Base-by-base conservation (phyloP, 192 early-diverging fungal species). In the Backusella parvicylindrica region DNA sequence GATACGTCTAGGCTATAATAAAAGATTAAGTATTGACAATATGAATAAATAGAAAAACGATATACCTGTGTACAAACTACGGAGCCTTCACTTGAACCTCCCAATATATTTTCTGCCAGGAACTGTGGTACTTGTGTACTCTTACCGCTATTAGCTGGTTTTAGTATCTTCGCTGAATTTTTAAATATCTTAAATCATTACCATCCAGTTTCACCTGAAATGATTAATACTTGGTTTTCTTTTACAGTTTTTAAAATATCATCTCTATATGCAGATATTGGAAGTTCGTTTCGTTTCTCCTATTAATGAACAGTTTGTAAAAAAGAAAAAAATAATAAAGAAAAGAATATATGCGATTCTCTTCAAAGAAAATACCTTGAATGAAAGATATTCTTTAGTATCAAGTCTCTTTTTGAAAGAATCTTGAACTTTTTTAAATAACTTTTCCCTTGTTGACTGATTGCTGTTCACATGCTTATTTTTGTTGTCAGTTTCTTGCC, bases 61-160 rank as follows among this genome's bases (percentile, higher is more conserved):
- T 79, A 64, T 47, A 90, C 88, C 84, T 94, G 92, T 7, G 86
- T 89, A 75, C 85, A 94, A 30, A 85, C 77, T 66, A 89, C 82
- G 60, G 86, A 77, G 67, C 86, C 79, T 15, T 53, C 86, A 3
- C 66, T 60, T 0, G 78, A 77, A n/a, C 32, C 37, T 31, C 50
- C 68, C 2, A 95, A 75, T 50, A 89, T 81, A 23, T 78, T 63
- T 75, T 94, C 92, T 0, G 92, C 82, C 13, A 95, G 41, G 79
- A 91, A 94, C 74, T 95, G 93, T 5, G 94, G 94, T 33, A 94
- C 87, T 79, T 95, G 94, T 13, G 94, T 95, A 76, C 87, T 89
- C 79, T 91, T 93, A 73, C 89, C 88, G 68, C 86, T 77, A 37
- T 33, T 15, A n/a, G 31, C 13, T 56, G n/a, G 18, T 21, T 31